phyloP scores from a whole-genome alignment of 1,284 basidiomycete genomes.

The Ceratobasidium papillatum region DNA sequence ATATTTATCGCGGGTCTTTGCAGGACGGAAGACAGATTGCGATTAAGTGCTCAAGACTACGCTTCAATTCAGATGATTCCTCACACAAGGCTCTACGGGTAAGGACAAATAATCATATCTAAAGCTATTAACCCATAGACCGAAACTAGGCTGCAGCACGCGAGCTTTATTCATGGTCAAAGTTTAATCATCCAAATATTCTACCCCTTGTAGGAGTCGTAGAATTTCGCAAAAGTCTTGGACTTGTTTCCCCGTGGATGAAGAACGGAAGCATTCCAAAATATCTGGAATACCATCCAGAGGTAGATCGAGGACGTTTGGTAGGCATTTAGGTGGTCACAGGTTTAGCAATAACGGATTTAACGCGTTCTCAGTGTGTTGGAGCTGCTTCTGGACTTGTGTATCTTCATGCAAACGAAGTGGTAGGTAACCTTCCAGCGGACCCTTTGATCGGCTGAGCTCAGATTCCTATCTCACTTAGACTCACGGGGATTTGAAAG shows the following conservation, averaged over 20 bases:
- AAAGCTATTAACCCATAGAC: background rate
- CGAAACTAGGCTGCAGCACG: background rate
- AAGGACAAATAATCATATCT: too few species aligned
- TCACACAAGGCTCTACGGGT: background rate
- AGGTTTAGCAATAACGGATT: too few species aligned
- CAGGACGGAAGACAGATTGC: background rate
- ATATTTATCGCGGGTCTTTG: background rate
- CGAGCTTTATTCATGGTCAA: slow-evolving; percentile 3
- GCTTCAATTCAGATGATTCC: background rate
- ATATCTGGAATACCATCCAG: background rate
- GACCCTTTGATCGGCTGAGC: too few species aligned
- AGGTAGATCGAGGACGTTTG: background rate
- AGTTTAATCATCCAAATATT: background rate
- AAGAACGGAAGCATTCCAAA: background rate
- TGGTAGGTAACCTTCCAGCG: too few species aligned
- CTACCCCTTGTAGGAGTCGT: background rate
- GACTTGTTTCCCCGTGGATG: slow-evolving; percentile 13
- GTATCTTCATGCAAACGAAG: background rate
- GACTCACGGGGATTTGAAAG: too few species aligned
- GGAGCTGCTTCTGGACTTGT: background rate
- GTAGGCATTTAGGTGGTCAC: too few species aligned
- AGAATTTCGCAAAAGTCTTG: background rate
- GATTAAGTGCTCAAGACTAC: background rate
- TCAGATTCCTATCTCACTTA: too few species aligned
- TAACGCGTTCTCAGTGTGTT: background rate